Conservation (phyloP, 768 basidiomycete species). For the Hydnum rufescens region DNA sequence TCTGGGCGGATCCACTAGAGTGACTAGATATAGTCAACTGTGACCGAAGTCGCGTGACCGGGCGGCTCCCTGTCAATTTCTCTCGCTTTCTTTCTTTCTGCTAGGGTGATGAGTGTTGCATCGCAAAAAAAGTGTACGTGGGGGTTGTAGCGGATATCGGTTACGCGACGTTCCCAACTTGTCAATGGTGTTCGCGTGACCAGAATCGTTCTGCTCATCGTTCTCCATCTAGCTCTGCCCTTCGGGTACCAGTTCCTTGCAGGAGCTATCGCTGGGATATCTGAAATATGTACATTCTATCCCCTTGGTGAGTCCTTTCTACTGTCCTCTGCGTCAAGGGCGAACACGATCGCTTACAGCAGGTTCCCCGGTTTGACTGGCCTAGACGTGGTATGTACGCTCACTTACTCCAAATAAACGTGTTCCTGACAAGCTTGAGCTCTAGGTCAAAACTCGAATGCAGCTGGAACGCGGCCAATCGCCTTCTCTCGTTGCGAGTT, state of each 20-base stretch:
- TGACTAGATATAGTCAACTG: no score
- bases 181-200: no score
- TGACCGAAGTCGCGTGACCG: no score
- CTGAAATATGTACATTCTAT: slow-evolving; percentile 47
- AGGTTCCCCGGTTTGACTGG: not conserved
- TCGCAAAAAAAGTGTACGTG: no score
- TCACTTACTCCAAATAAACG: not conserved
- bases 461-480: slow-evolving; percentile 81
- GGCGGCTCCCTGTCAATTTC: no score
- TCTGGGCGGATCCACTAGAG: no score
- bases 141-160: no score
- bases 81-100: no score
- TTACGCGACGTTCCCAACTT: no score
- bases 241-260: slow-evolving; percentile 83
- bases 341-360: no score
- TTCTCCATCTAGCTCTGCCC: slow-evolving; percentile 40
- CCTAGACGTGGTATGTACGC: not conserved
- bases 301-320: slow-evolving; percentile 46
- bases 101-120: no score
- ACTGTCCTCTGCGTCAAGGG: slow-evolving; percentile 4
- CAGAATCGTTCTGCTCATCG: no score
- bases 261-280: slow-evolving; percentile 86
- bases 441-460: slow-evolving; percentile 58
- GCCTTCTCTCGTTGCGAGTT: slow-evolving; percentile 63
- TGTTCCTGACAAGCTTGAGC: not conserved